Evolutionary conservation across 2,329 filamentous ascomycete genomes (phyloP).

Genomic region (Apiospora hydei): DNA sequence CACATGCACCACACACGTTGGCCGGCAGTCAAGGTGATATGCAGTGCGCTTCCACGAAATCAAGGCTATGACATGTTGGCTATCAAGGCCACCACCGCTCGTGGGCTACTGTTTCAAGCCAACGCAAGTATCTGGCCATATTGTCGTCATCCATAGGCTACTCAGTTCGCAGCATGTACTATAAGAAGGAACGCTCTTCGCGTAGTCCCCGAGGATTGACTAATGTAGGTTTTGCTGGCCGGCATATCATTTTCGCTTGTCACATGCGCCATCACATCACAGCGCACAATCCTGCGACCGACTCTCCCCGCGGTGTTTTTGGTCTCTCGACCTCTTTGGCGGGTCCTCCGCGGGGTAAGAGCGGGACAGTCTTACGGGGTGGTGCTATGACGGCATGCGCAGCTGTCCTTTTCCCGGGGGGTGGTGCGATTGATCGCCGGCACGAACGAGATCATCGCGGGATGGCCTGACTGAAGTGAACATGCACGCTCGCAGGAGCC

Average conservation of each 20-base stretch:
- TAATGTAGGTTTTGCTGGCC: neutral
- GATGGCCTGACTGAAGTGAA: neutral
- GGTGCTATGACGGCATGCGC: conserved; percentile 9
- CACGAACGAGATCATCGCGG: neutral
- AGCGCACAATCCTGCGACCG: neutral
- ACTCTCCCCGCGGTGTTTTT: neutral
- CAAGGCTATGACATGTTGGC: neutral
- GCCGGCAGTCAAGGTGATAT: too few species aligned
- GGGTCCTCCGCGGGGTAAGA: conserved; percentile 11
- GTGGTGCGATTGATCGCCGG: neutral
- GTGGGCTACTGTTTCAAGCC: neutral
- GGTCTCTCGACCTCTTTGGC: neutral
- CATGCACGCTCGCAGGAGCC: neutral
- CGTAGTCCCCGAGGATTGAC: neutral
- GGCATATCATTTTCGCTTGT: neutral
- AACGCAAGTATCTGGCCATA: neutral
- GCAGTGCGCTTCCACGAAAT: neutral
- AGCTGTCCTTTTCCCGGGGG: neutral
- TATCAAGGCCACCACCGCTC: neutral
- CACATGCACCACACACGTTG: too few species aligned
- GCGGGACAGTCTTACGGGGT: conserved; percentile 17
- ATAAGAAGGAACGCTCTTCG: neutral
- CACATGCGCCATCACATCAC: neutral
- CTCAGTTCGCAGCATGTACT: neutral
- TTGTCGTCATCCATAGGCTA: neutral